Percentiles rank a stretch among this genome's conserved stretches.
Conservation (phyloP, 1,284 basidiomycete genomes). For the Malassezia obtusa region DNA sequence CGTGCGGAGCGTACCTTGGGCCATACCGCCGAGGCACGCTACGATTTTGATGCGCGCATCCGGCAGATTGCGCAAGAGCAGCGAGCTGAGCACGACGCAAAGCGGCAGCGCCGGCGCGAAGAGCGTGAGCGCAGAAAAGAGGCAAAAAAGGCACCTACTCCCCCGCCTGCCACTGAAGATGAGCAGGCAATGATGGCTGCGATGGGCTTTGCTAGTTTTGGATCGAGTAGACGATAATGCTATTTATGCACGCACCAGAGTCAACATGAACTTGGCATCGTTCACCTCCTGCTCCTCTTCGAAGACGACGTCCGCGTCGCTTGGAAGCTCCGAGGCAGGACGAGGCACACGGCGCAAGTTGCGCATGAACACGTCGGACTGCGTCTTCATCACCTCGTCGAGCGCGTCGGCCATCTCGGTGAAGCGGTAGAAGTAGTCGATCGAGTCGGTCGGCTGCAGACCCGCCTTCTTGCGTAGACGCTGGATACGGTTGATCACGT, state of each 20-base stretch:
- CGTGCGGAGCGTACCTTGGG: slow-evolving; percentile 48
- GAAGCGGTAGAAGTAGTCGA: slow-evolving; percentile 78
- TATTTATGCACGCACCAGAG: slow-evolving; percentile 32
- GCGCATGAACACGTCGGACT: slow-evolving; percentile 65
- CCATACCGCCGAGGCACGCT: slow-evolving; percentile 46
- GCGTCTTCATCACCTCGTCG: slow-evolving; percentile 60
- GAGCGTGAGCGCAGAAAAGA: slow-evolving; percentile 52
- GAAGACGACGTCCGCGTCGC: slow-evolving; percentile 55
- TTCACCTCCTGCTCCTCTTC: slow-evolving; percentile 81
- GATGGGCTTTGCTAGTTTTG: slow-evolving; percentile 91
- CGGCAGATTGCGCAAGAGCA: slow-evolving; percentile 63
- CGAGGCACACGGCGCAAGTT: slow-evolving; percentile 58
- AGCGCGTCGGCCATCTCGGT: slow-evolving; percentile 58
- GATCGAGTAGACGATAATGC: slow-evolving; percentile 56
- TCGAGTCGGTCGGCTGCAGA: slow-evolving; percentile 85
- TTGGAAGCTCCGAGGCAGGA: slow-evolving; percentile 42
- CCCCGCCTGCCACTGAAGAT: slow-evolving; percentile 31
- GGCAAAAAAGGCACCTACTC: slow-evolving; percentile 55
- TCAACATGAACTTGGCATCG: slow-evolving; percentile 63
- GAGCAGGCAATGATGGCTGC: slow-evolving; percentile 61
- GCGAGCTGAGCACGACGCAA: slow-evolving; percentile 51
- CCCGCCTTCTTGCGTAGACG: slow-evolving; percentile 91
- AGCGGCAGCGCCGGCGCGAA: slow-evolving; percentile 55
- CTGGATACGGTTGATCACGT: slow-evolving; percentile 88
- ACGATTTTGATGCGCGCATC: slow-evolving; percentile 82